Evolutionary conservation across 179 eudicot genomes (phyloP).

Genomic region (Beta corolliflora): DNA sequence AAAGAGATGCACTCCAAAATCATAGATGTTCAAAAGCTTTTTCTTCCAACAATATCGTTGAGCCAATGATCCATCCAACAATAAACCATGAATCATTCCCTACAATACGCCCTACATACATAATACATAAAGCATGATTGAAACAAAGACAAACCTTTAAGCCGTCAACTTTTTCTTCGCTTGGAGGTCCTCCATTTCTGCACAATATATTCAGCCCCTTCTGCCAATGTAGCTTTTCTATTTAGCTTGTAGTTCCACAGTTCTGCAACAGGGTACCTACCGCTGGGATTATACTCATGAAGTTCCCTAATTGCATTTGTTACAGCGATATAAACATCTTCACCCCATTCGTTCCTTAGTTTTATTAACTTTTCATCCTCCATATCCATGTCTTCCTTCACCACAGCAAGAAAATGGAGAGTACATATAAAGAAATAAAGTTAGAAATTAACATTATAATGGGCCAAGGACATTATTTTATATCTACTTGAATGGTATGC

Average conservation of each 20-base stretch:
- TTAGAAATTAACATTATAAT: not conserved
- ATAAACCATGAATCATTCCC: not conserved
- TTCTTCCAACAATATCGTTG: too few relatives aligned
- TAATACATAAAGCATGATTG: not conserved
- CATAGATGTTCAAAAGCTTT: too few relatives aligned
- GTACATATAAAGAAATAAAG: not conserved
- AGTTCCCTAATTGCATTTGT: constrained; percentile 22
- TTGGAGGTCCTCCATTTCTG: constrained; percentile 19
- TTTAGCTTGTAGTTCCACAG: constrained; percentile 25
- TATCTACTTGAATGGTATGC: too few relatives aligned
- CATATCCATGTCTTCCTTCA: constrained; percentile 21
- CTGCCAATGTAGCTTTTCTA: constrained; percentile 26
- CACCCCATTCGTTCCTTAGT: constrained; percentile 20
- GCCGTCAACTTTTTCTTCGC: not conserved
- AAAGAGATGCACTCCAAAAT: too few relatives aligned
- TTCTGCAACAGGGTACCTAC: constrained; percentile 17
- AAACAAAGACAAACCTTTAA: not conserved
- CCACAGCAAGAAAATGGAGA: not conserved
- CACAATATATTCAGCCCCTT: constrained; percentile 20
- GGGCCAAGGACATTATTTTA: not conserved
- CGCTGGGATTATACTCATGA: constrained; percentile 22
- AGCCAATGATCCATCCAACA: too few relatives aligned
- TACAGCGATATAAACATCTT: constrained; percentile 21
- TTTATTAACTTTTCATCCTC: constrained; percentile 25
- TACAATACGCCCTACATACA: not conserved